Evolutionary conservation across 441 rosid species (phyloP).

Genomic region (Mallotus japonicus): DNA sequence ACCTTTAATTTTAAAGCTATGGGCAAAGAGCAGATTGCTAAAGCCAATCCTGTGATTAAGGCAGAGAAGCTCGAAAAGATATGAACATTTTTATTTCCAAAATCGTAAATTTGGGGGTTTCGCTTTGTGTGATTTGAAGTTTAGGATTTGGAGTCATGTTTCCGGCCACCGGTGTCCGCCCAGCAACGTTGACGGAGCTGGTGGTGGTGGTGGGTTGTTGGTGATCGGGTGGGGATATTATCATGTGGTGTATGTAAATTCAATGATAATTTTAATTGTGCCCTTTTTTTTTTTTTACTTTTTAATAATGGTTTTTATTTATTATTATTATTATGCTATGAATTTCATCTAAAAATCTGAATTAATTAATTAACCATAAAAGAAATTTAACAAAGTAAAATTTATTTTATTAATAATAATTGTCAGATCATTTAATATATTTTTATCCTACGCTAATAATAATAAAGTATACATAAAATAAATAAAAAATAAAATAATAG

Average conservation of each 20-base stretch:
- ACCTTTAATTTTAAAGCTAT: conserved; percentile 58
- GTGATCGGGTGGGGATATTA: background rate
- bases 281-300: background rate
- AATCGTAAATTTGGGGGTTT: background rate
- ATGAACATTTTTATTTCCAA: conserved; percentile 21
- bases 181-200: background rate
- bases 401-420: too few species aligned
- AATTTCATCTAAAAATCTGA: too few species aligned
- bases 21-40: conserved; percentile 68
- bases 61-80: conserved; percentile 66
- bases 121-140: conserved; percentile 8
- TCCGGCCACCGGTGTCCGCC: background rate
- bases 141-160: background rate
- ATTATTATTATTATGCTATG: background rate
- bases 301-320: background rate
- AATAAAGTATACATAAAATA: too few species aligned
- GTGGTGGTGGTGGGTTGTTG: too few species aligned
- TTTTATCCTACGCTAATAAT: too few species aligned
- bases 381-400: too few species aligned
- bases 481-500: too few species aligned
- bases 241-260: conserved; percentile 31
- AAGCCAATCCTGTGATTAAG: conserved; percentile 70
- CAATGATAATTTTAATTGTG: conserved; percentile 10
- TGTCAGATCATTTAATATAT: too few species aligned
- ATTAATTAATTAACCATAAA: too few species aligned